phyloP scores from a whole-genome alignment of 139 green algal species.

The Chlorella sorokiniana region DNA sequence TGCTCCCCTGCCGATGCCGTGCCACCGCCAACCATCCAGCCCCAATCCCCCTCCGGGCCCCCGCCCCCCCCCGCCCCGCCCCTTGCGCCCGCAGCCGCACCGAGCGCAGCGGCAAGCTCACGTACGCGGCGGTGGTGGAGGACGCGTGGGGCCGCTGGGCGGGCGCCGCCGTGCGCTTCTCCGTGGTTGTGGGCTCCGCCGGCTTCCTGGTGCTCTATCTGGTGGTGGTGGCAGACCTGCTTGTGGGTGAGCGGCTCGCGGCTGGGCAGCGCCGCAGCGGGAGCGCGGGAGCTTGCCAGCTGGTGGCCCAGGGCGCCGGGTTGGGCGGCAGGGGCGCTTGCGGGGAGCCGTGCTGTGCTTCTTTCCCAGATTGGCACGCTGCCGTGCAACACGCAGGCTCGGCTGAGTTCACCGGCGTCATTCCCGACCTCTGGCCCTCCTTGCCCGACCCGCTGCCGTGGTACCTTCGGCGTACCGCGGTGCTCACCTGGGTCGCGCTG shows the following conservation, averaged over 20 bases:
- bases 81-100: constrained; percentile 3
- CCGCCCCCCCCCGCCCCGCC: too few species aligned
- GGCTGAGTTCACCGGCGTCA: constrained; percentile 19
- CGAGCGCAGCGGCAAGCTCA: constrained; percentile 18
- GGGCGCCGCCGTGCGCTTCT: constrained; percentile 29
- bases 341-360: neutral
- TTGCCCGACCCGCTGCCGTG: constrained; percentile 34
- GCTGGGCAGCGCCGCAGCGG: neutral
- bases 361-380: too few species aligned
- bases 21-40: constrained; percentile 24
- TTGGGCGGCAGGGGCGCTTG: too few species aligned
- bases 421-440: constrained; percentile 25
- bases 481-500: constrained; percentile 35
- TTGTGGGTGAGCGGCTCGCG: constrained; percentile 19
- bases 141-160: constrained; percentile 27
- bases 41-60: neutral
- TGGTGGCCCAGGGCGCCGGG: neutral
- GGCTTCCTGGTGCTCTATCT: constrained; percentile 33
- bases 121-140: constrained; percentile 25
- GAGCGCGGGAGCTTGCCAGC: neutral
- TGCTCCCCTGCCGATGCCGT: too few species aligned
- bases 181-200: constrained; percentile 6
- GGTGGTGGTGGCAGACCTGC: constrained; percentile 28
- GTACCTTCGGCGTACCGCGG: constrained; percentile 20
- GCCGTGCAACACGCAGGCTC: constrained; percentile 18